Base-by-base conservation (phyloP, 768 basidiomycete genomes). In the Mycena rebaudengoi region DNA sequence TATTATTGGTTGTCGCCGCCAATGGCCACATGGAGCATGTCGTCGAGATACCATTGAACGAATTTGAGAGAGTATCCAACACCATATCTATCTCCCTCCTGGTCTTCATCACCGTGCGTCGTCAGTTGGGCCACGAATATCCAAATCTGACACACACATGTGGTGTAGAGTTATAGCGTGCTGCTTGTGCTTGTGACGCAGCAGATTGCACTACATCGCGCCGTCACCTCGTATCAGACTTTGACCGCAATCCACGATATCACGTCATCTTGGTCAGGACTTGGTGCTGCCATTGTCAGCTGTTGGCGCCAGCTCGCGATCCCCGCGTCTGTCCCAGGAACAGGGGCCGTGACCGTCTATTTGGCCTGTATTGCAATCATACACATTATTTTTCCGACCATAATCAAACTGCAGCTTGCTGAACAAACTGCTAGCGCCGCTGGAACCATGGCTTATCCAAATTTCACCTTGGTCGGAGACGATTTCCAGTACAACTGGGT, bases 271-370 rank as follows among this genome's bases (percentile, higher is more conserved):
- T 71, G 71, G 71, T 54, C 51, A 0, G 70, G 71, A 4, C 43
- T 71, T 21, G 71, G 71, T 7, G 56, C 69, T 4, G 68, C 70
- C 0, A 51, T 68, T 28, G 13, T n/a, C 5, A 26, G 20, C 3
- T 14, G 70, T n/a, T 71, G 70, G 70, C 51, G 67, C 8, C 71
- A 71, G 55, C 64, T 37, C 8, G 48, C 55, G 10, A 25, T 71
- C 26, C 14, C 49, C 0, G 59, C 71, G 3, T 50, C 65, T 0
- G 65, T 62, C 2, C 26, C 16, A 0, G 30, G 35, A 4, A 29
- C 66, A n/a, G 20, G 44, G 18, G 41, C 52, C n/a, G 44, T 55
- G 7, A 18, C 67, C 14, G 16, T 41, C 2, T 72, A 72, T 43
- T 41, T 70, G 4, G 26, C 28, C 1, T 62, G 40, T 21, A 62